These are phyloP conservation scores for Lathyrus sativus DNA, from an alignment of 306 rosid species.

Conservation along the genomic window DNA sequence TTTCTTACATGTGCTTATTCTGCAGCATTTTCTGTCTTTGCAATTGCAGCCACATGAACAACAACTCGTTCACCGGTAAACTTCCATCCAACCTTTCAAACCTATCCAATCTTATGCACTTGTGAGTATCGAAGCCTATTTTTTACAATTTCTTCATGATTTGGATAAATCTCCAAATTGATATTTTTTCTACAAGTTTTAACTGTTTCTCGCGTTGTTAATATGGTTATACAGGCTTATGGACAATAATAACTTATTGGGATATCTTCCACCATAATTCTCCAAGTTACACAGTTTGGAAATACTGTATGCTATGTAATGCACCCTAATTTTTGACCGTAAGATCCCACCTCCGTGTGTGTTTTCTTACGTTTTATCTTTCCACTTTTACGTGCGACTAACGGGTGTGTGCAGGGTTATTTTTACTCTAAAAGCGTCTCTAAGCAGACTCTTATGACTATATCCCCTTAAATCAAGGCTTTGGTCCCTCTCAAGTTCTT, in stretches of 20 bases:
- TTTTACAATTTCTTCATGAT: conserved; percentile 14
- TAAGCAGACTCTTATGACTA: too few species aligned
- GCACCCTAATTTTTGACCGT: too few species aligned
- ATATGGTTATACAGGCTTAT: conserved; percentile 55
- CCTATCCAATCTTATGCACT: conserved; percentile 47
- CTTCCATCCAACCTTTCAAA: conserved; percentile 54
- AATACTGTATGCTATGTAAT: conserved; percentile 59
- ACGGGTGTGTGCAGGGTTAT: too few species aligned
- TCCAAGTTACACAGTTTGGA: conserved; percentile 43
- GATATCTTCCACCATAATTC: conserved; percentile 59
- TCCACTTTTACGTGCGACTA: too few species aligned
- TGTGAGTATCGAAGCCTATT: conserved; percentile 51
- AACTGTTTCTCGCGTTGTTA: conserved; percentile 26
- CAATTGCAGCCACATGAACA: conserved; percentile 75
- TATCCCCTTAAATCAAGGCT: too few species aligned
- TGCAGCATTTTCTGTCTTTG: conserved; percentile 35
- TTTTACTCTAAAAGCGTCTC: too few species aligned
- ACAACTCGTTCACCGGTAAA: conserved; percentile 66
- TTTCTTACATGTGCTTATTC: conserved; percentile 36
- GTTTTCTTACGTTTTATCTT: too few species aligned
- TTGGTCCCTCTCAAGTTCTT: too few species aligned
- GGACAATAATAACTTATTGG: conserved; percentile 61
- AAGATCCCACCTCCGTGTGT: too few species aligned
- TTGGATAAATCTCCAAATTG: conserved; percentile 19
- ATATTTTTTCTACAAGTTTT: conserved; percentile 27